Percentiles rank a stretch among this genome's conserved stretches.
Evolutionary conservation across 2,329 filamentous ascomycete genomes (phyloP).

Genomic region (Ploettnerulaceae sp.): DNA sequence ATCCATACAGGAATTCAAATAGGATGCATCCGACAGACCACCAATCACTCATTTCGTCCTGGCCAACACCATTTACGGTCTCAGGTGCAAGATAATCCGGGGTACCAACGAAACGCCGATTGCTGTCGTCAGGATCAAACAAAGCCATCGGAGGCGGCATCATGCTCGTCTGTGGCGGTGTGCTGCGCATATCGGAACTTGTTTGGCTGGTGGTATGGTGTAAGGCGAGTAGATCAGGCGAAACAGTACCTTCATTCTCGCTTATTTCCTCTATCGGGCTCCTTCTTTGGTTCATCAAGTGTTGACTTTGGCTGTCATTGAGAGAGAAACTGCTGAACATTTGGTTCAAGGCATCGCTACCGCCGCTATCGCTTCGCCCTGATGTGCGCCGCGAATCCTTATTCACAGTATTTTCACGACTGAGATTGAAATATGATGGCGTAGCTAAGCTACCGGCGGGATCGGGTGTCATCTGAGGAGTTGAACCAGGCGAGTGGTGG

Average conservation of each 20-base stretch:
- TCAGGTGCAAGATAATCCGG: slow-evolving; percentile 96
- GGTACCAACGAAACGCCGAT: slow-evolving; percentile 89
- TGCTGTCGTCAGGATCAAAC: slow-evolving; percentile 92
- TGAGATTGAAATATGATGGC: slow-evolving; percentile 89
- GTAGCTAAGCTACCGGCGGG: slow-evolving; percentile 63
- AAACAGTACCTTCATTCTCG: slow-evolving; percentile 66
- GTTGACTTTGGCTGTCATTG: slow-evolving; percentile 49
- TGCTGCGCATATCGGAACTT: slow-evolving; percentile 48
- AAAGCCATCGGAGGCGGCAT: slow-evolving; percentile 91
- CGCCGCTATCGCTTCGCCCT: slow-evolving; percentile 85
- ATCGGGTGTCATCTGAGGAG: slow-evolving; percentile 82
- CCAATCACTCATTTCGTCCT: slow-evolving; percentile 99
- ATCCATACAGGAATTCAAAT: slow-evolving; percentile 92
- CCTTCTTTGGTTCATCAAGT: slow-evolving; percentile 38
- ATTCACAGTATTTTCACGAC: slow-evolving; percentile 49
- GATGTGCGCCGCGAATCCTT: slow-evolving; percentile 67
- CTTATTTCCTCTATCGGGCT: slow-evolving; percentile 70
- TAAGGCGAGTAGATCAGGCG: slow-evolving; percentile 70
- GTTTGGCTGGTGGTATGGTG: slow-evolving; percentile 43
- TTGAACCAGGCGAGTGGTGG: slow-evolving; percentile 73
- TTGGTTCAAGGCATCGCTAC: slow-evolving; percentile 76
- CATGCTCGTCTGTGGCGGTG: slow-evolving; percentile 61
- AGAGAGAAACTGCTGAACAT: slow-evolving; percentile 80
- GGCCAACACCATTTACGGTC: slow-evolving; percentile 89
- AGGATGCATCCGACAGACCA: slow-evolving; percentile 99